phyloP scores from a whole-genome alignment of 345 rosid species.

The Conringia planisiliqua region DNA sequence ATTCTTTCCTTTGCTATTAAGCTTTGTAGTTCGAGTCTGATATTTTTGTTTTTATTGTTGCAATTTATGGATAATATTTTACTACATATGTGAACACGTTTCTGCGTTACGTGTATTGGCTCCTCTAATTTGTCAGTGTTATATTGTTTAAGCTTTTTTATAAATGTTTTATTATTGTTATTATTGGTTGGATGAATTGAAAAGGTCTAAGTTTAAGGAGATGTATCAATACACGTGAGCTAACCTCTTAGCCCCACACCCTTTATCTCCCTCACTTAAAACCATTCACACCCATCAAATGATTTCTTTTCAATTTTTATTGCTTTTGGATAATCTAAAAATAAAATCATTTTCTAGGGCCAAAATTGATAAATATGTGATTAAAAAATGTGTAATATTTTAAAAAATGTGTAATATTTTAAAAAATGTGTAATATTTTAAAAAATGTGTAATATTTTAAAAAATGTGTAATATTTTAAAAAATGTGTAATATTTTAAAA shows the following conservation, averaged over 20 bases:
- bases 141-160: background rate
- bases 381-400: background rate
- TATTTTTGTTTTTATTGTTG: background rate
- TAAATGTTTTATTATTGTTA: background rate
- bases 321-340: conserved; percentile 8
- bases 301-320: conserved; percentile 17
- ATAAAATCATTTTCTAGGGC: background rate
- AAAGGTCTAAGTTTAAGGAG: conserved; percentile 42
- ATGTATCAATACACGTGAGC: conserved; percentile 79
- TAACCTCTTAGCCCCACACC: conserved; percentile 65
- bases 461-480: background rate
- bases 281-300: conserved; percentile 42
- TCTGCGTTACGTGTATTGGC: conserved; percentile 2
- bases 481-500: background rate
- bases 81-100: conserved; percentile 22
- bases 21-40: conserved; percentile 34
- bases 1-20: conserved; percentile 55
- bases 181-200: conserved; percentile 5
- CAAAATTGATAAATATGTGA: background rate
- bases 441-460: background rate
- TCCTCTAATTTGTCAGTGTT: background rate
- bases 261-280: conserved; percentile 46
- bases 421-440: background rate
- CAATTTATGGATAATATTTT: background rate
- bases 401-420: no score